Base-by-base conservation (phyloP, 148 eudicot species). In the Vaccinium myrtillus region DNA sequence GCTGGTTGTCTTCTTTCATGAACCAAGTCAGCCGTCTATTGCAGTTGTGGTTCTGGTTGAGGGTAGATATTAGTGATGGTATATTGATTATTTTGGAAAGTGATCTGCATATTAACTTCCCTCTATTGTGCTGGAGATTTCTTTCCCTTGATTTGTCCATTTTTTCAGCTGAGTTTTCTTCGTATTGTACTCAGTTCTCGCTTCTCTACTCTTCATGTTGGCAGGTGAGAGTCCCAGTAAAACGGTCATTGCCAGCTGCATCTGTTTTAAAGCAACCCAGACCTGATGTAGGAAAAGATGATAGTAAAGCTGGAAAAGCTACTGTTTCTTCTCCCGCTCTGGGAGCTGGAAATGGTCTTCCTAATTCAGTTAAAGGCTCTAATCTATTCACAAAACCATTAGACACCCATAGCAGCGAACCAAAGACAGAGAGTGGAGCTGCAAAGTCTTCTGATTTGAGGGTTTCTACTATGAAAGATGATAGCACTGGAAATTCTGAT, bases 281-380 rank as follows among this genome's bases (percentile, higher is more conserved):
- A 82, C 91, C 86, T 84, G 99, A 96, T 82, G 80, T 82, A 80
- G 87, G 87, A 69, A 96, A 93, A 91, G 98, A 95, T 80, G 96
- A 97, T 55, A 74, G 82, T 76, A 97, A 91, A 85, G 79, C 86
- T 83, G 91, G 85, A 69, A 97, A 97, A 90, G 70, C 89, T 77
- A 86, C 86, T 87, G 76, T 83, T 76, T 83, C 84, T 84, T 85
- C 91, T 81, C 81, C 85, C 10, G 76, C 85, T 82, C 88, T 89
- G 36, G 82, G 77, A 43, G 93, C 93, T 91, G 94, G 90, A 59
- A 90, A 76, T 82, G 50, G 83, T 30, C 77, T 36, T 87, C 85
- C 88, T 79, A 74, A 88, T 80, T 76, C 87, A 79, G 88, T 88
- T 76, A 94, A 90, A 87, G 90, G 84, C 19, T 77, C 89, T 53